These are phyloP conservation scores for Rugonectria rugulosa DNA, from an alignment of 2,329 filamentous ascomycete genomes.

Conservation along the genomic window DNA sequence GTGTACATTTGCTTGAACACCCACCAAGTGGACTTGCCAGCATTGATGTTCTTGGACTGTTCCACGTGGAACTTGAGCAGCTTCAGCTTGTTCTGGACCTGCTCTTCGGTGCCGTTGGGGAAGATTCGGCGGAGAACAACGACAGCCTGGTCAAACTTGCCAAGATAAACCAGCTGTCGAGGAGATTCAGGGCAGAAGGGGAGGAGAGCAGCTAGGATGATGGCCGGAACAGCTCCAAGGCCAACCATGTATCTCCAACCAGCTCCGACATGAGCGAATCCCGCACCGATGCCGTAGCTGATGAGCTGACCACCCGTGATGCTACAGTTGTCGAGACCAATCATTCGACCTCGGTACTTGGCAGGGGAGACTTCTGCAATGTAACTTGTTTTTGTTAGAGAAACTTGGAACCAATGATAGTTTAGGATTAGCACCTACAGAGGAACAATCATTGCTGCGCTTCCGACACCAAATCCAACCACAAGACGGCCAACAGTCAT, in stretches of 20 bases:
- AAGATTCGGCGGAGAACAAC: constrained; percentile 50
- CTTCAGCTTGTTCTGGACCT: constrained; percentile 53
- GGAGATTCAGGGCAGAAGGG: constrained; percentile 58
- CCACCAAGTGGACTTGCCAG: constrained; percentile 50
- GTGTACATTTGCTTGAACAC: constrained; percentile 55
- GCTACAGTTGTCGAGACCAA: constrained; percentile 56
- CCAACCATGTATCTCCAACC: constrained; percentile 61
- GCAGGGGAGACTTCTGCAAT: constrained; percentile 59
- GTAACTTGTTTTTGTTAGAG: constrained; percentile 41
- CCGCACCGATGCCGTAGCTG: constrained; percentile 50
- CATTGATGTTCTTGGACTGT: constrained; percentile 47
- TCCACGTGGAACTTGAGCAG: constrained; percentile 49
- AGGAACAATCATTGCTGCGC: constrained; percentile 54
- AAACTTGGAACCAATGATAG: background rate
- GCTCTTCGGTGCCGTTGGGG: constrained; percentile 49
- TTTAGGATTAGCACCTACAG: constrained; percentile 24
- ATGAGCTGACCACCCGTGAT: constrained; percentile 53
- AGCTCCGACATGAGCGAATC: constrained; percentile 47
- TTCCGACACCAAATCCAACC: constrained; percentile 58
- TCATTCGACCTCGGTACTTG: constrained; percentile 57
- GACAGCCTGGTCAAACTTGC: constrained; percentile 49
- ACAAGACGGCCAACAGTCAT: constrained; percentile 48
- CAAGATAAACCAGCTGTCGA: constrained; percentile 54
- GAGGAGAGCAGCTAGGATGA: constrained; percentile 53
- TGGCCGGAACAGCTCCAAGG: constrained; percentile 54